Conservation (phyloP, 192 early-diverging fungal species). For the Dissophora ornata region DNA sequence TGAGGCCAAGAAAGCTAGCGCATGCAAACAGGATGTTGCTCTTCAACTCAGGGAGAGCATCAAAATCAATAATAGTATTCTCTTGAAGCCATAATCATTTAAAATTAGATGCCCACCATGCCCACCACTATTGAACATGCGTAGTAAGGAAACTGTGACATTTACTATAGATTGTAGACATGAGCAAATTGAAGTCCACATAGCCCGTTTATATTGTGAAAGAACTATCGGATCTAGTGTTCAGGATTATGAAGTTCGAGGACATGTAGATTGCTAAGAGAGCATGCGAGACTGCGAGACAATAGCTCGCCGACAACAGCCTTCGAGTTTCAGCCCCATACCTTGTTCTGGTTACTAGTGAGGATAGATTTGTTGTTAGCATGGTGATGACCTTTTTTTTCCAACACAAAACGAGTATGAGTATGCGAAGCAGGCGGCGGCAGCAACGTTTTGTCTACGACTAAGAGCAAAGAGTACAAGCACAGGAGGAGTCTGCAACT, state of each 20-base stretch:
- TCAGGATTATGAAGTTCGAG: neutral
- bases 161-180: neutral
- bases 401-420: no score
- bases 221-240: neutral
- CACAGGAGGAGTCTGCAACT: no score
- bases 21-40: neutral
- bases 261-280: neutral
- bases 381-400: no score
- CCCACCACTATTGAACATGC: neutral
- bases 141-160: neutral
- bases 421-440: no score
- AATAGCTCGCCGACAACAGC: neutral
- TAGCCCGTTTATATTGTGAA: neutral
- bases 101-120: neutral
- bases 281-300: neutral
- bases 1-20: neutral
- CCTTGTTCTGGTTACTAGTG: no score
- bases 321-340: no score
- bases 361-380: no score
- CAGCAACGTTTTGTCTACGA: no score
- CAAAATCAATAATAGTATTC: neutral
- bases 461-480: no score
- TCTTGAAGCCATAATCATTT: no score
- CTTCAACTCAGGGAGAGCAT: neutral
- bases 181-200: neutral